Evolutionary conservation across 2,329 filamentous ascomycete species (phyloP), one percentile per base, ranked within the genome.

Genomic region (Helminthosporium solani): DNA sequence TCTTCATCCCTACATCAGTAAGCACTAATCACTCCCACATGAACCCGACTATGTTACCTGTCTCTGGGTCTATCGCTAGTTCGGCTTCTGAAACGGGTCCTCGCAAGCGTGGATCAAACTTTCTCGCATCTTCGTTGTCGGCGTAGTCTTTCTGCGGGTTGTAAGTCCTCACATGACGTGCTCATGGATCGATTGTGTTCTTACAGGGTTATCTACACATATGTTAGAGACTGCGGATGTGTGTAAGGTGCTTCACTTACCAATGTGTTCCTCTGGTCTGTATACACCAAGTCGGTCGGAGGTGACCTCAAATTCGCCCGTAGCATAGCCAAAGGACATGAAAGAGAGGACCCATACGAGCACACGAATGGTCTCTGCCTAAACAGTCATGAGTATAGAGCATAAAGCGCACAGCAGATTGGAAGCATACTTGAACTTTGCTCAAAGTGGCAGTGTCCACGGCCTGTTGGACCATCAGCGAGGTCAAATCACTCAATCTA

Each of bases 21-120:
- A 33, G 49, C 27, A 28, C 12, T 20, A 19, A 16, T 25, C 7
- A 46, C 16, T 19, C 5, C 8, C 12, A 35, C 16, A 42, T 11
- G 28, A 18, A n/a, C 12, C 7, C 23, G 19, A n/a, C 3, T 3
- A 23, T 15, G 15, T 36, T 47, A 62, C 67, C 69, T n/a, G 69
- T 72, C 5, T 72, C 53, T 14, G 63, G 67, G 52, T 78, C 75
- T 8, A 78, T 59, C 3, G 70, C 71, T 11, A 78, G 61, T 52
- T 78, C 75, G 28, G 68, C 63, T 6, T 71, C 70, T 15, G 60
- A 54, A 7, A 97, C 84, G 0, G 91, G 91, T 1, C 85, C 87
- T 40, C 94, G 86, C 7, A 97, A 82, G 20, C 94, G 85, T 30
- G 79, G 73, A 66, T 97, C 94, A 62, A 83, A 90, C 60, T 87